phyloP scores from a whole-genome alignment of 441 rosid genomes.

The Arabidopsis hybrid region DNA sequence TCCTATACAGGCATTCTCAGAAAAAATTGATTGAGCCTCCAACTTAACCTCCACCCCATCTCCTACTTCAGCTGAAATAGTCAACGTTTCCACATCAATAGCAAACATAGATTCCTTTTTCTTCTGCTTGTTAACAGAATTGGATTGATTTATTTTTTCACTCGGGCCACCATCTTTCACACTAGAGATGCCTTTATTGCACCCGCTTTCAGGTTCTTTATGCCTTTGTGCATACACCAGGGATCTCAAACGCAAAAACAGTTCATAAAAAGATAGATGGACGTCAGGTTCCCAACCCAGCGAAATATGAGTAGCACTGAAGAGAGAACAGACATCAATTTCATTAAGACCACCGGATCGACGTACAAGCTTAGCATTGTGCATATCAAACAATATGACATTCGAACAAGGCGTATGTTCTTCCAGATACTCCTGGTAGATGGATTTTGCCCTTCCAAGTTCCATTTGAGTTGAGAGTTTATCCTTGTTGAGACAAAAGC shows the following conservation, averaged over 20 bases:
- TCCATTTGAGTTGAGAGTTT: constrained; percentile 92
- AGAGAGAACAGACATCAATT: constrained; percentile 89
- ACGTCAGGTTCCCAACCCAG: constrained; percentile 97
- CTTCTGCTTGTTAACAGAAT: constrained; percentile 67
- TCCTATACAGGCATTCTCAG: constrained; percentile 97
- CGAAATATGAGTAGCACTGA: constrained; percentile 92
- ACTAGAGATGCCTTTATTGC: constrained; percentile 52
- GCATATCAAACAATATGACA: constrained; percentile 81
- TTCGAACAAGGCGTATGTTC: constrained; percentile 67
- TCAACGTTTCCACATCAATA: constrained; percentile 88
- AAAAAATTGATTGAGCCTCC: constrained; percentile 97
- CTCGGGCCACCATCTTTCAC: constrained; percentile 54
- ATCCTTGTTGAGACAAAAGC: constrained; percentile 84
- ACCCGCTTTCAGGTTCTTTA: constrained; percentile 52
- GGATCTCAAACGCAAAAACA: constrained; percentile 70
- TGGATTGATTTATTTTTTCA: constrained; percentile 54
- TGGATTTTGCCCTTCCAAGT: constrained; percentile 89
- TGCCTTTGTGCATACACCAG: constrained; percentile 69
- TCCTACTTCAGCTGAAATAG: constrained; percentile 88
- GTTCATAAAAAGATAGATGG: constrained; percentile 85
- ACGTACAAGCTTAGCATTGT: constrained; percentile 88
- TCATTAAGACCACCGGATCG: constrained; percentile 95
- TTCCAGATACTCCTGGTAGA: constrained; percentile 79
- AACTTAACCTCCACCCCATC: constrained; percentile 89
- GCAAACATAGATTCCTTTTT: constrained; percentile 96